Evolutionary conservation across 2,329 filamentous ascomycete genomes (phyloP), one percentile per base, ranked within the genome.

Genomic region (Penicillium crustosum): DNA sequence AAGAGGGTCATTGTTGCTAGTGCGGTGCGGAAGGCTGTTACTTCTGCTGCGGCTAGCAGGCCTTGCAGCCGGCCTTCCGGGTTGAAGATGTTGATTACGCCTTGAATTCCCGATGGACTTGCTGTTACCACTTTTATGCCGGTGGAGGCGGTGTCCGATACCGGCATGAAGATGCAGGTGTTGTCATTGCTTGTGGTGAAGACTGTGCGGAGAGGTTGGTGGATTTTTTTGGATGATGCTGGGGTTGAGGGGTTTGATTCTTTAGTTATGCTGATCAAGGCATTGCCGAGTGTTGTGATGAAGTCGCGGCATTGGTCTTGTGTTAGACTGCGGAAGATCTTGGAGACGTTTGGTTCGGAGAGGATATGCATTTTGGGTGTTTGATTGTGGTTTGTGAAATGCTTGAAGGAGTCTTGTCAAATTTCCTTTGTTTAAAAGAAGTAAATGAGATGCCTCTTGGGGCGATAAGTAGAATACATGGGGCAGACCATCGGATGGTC

Each of bases 11-110:
- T 84, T 4, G 88, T 89, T 1, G 86, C 86, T 12, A 93, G 79
- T 0, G 90, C 89, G 0, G 91, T 94, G 59, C 91, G 86, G 74
- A 93, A 94, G 3, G 89, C 90, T 0, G 91, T 94, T 33, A 93
- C 77, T 45, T 89, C 86, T 58, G 84, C 83, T 17, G 90, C 89
- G 66, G 91, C 88, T 38, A 94, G 76, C 55, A 93, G 81, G 5
- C 88, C 90, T 6, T 84, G 74, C 0, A 89, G 82, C 12, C 78
- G 74, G 42, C 90, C 90, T 23, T 82, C 77, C 2, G 83, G 81
- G 0, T 79, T 78, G 76, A 90, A 89, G 49, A 93, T 78, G 29
- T 88, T 89, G 50, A 93, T 80, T 8, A 88, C 85, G 19, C 89
- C 89, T 3, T 83, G 86, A 15, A 88, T 83, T 39, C 72, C 70